Conservation (phyloP, 352 stramenopile species). For the Phytophthora megakarya region DNA sequence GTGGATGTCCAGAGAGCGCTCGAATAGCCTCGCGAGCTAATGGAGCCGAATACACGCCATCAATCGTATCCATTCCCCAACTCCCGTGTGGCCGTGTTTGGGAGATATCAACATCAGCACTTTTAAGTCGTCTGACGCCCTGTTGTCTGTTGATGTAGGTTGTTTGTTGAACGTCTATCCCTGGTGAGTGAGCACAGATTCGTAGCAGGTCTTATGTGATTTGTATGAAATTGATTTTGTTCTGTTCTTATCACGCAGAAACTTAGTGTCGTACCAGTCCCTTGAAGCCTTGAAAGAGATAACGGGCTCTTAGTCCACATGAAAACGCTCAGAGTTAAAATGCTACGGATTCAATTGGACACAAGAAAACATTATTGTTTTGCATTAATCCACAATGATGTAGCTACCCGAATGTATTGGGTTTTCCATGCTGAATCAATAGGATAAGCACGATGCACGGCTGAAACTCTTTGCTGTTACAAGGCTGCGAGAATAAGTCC, state of each 20-base stretch:
- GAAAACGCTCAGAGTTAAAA: too few relatives aligned
- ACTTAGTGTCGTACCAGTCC: not conserved
- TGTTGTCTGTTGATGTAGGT: constrained; percentile 14
- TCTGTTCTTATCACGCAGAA: not conserved
- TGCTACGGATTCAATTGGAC: too few relatives aligned
- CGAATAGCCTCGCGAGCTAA: constrained; percentile 5
- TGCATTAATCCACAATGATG: too few relatives aligned
- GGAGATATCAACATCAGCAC: too few relatives aligned
- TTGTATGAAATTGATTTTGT: constrained; percentile 14
- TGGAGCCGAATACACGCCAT: constrained; percentile 3
- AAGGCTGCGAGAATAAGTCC: constrained; percentile 9
- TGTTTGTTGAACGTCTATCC: constrained; percentile 11
- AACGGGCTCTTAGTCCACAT: too few relatives aligned
- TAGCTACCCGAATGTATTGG: too few relatives aligned
- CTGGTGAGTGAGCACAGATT: not conserved
- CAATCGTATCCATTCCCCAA: constrained; percentile 10
- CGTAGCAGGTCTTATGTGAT: constrained; percentile 15
- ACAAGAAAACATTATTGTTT: too few relatives aligned
- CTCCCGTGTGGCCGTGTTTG: not conserved
- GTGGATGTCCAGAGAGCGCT: constrained; percentile 3
- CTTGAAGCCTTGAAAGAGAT: too few relatives aligned
- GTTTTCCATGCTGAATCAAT: too few relatives aligned
- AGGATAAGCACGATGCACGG: not conserved
- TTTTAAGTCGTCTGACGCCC: not conserved
- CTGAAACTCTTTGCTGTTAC: constrained; percentile 10